phyloP scores from a whole-genome alignment of 805 yeast species.

The Lipomyces kockii region DNA sequence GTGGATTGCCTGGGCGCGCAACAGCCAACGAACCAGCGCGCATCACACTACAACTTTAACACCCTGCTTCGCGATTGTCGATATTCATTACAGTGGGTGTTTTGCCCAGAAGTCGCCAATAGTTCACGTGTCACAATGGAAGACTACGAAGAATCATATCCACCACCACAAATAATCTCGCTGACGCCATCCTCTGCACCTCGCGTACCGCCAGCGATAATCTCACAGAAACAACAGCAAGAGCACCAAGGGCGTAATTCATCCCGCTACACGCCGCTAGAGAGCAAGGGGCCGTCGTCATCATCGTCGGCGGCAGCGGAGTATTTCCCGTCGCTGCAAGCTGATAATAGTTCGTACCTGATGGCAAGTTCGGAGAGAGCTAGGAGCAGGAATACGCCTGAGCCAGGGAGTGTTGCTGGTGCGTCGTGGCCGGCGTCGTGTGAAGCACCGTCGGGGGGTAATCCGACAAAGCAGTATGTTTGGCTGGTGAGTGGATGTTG shows the following conservation, averaged over 20 bases:
- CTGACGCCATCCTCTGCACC: conserved; percentile 16
- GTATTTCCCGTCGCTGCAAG: conserved; percentile 16
- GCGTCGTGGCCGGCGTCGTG: conserved; percentile 28
- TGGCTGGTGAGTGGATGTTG: conserved; percentile 27
- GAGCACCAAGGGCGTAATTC: too few species aligned
- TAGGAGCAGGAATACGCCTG: conserved; percentile 12
- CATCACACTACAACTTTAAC: too few species aligned
- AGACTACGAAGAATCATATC: conserved; percentile 1
- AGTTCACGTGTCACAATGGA: not conserved
- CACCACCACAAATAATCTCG: conserved; percentile 16
- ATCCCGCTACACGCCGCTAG: not conserved
- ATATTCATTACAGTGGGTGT: too few species aligned
- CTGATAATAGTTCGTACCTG: conserved; percentile 6
- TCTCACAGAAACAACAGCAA: not conserved
- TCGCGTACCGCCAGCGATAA: not conserved
- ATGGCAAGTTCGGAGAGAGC: conserved; percentile 1
- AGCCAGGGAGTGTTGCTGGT: conserved; percentile 19
- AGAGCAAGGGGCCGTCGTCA: not conserved
- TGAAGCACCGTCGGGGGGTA: conserved; percentile 19
- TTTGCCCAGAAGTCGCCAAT: too few species aligned
- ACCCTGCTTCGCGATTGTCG: too few species aligned
- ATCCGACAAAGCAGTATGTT: conserved; percentile 27
- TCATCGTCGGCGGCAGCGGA: not conserved
- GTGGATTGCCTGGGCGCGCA: too few species aligned
- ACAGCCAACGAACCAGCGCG: too few species aligned